A percentile compares a stretch with the other conserved stretches of the same genome.
phyloP scores from a whole-genome alignment of 345 rosid genomes.

The Eucalyptus cloeziana region DNA sequence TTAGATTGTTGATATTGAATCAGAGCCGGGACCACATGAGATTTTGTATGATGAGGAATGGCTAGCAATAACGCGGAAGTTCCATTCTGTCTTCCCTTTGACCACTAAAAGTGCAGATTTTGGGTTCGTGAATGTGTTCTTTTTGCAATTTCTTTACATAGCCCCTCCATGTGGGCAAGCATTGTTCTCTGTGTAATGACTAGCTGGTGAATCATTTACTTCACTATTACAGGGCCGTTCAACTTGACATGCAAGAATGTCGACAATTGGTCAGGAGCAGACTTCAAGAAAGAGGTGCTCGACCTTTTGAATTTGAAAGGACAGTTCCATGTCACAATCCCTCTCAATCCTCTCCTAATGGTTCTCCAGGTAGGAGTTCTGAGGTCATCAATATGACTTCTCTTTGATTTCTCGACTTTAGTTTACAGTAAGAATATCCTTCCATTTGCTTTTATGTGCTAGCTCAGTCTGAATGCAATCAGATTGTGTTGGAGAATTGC shows the following conservation, averaged over 20 bases:
- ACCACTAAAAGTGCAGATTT: slow-evolving; percentile 33
- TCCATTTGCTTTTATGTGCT: not conserved
- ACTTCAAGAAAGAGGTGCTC: slow-evolving; percentile 50
- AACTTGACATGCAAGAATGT: slow-evolving; percentile 45
- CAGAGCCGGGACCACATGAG: slow-evolving; percentile 67
- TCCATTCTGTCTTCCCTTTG: slow-evolving; percentile 63
- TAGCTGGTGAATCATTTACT: not conserved
- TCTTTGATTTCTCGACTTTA: not conserved
- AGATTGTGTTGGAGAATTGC: not conserved
- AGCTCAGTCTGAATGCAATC: not conserved
- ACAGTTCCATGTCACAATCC: slow-evolving; percentile 57
- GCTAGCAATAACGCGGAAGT: slow-evolving; percentile 57
- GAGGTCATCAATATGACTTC: not conserved
- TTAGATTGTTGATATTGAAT: slow-evolving; percentile 74
- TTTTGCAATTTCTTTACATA: not conserved
- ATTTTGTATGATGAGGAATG: slow-evolving; percentile 86
- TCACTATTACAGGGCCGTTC: slow-evolving; percentile 20
- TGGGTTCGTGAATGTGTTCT: slow-evolving; percentile 21
- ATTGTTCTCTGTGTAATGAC: not conserved
- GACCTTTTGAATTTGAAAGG: slow-evolving; percentile 59
- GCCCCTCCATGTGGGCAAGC: not conserved
- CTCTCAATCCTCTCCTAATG: slow-evolving; percentile 14
- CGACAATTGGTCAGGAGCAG: slow-evolving; percentile 54
- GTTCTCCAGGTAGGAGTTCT: slow-evolving; percentile 18
- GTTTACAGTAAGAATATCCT: not conserved